Base-by-base conservation (phyloP, 1,284 basidiomycete species). In the Microbotryum scabiosae region DNA sequence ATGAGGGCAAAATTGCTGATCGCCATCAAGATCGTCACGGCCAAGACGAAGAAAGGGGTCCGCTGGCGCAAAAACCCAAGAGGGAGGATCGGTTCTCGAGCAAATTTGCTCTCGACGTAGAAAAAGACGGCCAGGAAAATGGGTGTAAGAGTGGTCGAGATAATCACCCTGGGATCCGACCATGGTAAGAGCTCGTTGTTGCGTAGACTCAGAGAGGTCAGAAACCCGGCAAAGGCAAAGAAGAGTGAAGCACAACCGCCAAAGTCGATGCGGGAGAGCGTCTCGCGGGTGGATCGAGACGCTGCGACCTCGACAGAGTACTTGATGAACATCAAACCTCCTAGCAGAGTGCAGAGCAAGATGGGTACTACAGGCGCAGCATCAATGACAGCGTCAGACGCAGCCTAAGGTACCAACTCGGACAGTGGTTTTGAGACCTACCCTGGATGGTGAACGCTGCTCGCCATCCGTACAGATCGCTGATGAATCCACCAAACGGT, bases 401-500 rank as follows among this genome's bases (percentile, higher is more conserved):
- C 36, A 14, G 36, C 36, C 36, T 12, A 41, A 12, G 3, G 36
- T 16, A 41, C 36, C 36, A 41, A 10, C 36, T 41, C 36, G 16
- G 36, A 41, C 9, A 10, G 3, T 41, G 14, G 12, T 41, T 41
- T 10, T 12, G 36, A 16, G 36, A 41, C 36, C 14, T 41, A 16
- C 36, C 36, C 16, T 41, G 36, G 71, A 85, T 79, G 58, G 83
- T 79, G 76, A 88, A 76, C 4, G 75, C 73, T 65, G 68, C 69
- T 51, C 75, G 62, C 90, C 90, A 92, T 71, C 88, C 88, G 70
- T 88, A 82, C 21, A 71, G 79, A 74, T 92, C 90, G 71, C 87
- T 86, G 68, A 90, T 80, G 82, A 86, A 87, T 28, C 90, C 90
- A 47, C 90, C 90, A 9, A 93, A 68, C n/a, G 90, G 90, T 23